phyloP scores from a whole-genome alignment of 2,329 filamentous ascomycete species.

The Pseudogymnoascus sp. region DNA sequence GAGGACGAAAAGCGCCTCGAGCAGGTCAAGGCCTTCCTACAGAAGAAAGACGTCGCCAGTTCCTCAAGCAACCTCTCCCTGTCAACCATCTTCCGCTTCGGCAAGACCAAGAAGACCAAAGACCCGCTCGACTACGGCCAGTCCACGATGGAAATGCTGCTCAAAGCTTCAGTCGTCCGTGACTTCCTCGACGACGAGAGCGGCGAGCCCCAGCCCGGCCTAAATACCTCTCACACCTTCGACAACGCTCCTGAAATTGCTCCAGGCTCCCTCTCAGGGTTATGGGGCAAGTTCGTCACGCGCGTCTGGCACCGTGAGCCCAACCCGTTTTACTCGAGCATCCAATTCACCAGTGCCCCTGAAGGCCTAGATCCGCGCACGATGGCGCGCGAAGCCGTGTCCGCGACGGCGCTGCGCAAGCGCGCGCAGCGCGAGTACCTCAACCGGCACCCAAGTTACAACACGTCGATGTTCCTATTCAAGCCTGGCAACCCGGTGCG shows the following conservation, averaged over 20 bases:
- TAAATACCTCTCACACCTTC: slow-evolving; percentile 14
- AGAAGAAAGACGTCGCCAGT: slow-evolving; percentile 75
- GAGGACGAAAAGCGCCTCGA: slow-evolving; percentile 96
- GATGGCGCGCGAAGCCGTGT: slow-evolving; percentile 86
- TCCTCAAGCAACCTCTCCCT: slow-evolving; percentile 68
- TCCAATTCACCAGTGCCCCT: slow-evolving; percentile 61
- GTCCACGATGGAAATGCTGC: slow-evolving; percentile 87
- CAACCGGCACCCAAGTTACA: slow-evolving; percentile 79
- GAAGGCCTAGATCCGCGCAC: slow-evolving; percentile 75
- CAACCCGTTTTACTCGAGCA: slow-evolving; percentile 88
- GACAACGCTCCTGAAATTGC: slow-evolving; percentile 11
- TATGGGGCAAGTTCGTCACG: slow-evolving; percentile 54
- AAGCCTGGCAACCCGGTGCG: slow-evolving; percentile 69
- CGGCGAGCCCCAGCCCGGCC: slow-evolving; percentile 32
- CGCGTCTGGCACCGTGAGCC: slow-evolving; percentile 62
- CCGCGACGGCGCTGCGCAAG: slow-evolving; percentile 73
- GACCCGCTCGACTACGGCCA: slow-evolving; percentile 90
- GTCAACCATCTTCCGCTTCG: slow-evolving; percentile 60
- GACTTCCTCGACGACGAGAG: slow-evolving; percentile 82
- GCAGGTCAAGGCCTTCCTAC: slow-evolving; percentile 90
- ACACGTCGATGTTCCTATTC: slow-evolving; percentile 86
- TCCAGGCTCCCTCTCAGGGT: slow-evolving; percentile 50
- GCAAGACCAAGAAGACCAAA: slow-evolving; percentile 52
- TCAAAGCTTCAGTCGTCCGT: slow-evolving; percentile 90
- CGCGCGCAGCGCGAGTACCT: slow-evolving; percentile 88